phyloP scores from a whole-genome alignment of 139 green algal genomes.

The Edaphochlamys debaryana region DNA sequence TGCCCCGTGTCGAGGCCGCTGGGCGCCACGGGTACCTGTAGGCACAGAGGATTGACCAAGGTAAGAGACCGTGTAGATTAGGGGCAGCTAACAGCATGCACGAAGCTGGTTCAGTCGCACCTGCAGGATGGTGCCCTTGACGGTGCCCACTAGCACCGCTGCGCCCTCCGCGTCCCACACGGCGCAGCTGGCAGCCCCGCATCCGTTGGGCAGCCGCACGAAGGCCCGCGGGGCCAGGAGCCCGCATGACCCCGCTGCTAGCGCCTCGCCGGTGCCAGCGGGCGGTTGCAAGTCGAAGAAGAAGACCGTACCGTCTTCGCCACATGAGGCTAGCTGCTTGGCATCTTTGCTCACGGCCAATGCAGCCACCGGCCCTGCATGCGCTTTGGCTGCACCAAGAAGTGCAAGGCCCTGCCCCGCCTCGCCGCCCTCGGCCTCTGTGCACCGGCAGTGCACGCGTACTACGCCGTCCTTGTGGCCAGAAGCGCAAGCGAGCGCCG shows the following conservation, averaged over 20 bases:
- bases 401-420: slow-evolving; percentile 59
- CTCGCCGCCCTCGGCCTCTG: not conserved
- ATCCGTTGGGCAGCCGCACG: not conserved
- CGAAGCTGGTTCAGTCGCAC: no score
- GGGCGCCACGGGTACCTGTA: slow-evolving; percentile 16
- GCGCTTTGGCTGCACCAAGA: slow-evolving; percentile 62
- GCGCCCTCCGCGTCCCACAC: slow-evolving; percentile 52
- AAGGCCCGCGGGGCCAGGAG: slow-evolving; percentile 30
- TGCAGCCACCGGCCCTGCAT: slow-evolving; percentile 59
- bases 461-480: slow-evolving; percentile 47
- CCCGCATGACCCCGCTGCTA: not conserved
- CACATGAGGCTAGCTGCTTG: slow-evolving; percentile 46
- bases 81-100: no score
- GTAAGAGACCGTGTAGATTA: no score
- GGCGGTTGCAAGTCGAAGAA: slow-evolving; percentile 61
- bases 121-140: slow-evolving; percentile 50
- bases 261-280: not conserved
- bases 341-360: slow-evolving; percentile 56
- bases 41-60: no score
- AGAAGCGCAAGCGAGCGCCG: slow-evolving; percentile 7
- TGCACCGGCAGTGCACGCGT: slow-evolving; percentile 1
- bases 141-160: slow-evolving; percentile 65
- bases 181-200: slow-evolving; percentile 5
- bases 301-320: slow-evolving; percentile 68
- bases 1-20: slow-evolving; percentile 29